These are phyloP conservation scores for Aleurites moluccanus DNA, from an alignment of 441 rosid species.

Conservation along the genomic window DNA sequence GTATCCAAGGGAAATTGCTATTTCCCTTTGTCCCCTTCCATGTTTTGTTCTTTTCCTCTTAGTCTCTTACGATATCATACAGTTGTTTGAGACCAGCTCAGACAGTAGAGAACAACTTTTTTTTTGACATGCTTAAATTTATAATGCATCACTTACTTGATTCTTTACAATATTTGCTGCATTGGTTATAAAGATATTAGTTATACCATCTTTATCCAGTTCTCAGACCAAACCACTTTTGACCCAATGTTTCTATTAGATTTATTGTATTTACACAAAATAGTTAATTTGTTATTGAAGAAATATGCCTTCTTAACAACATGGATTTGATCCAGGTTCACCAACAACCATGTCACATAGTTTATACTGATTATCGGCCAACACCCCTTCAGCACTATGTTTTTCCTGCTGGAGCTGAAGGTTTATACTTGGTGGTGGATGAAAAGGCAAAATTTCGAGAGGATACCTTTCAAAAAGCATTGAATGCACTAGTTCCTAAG, in stretches of 20 bases:
- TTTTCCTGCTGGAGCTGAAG: conserved; percentile 93
- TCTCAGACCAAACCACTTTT: neutral
- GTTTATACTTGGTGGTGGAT: conserved; percentile 89
- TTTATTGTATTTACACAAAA: conserved; percentile 2
- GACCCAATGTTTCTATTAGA: neutral
- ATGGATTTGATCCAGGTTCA: conserved; percentile 63
- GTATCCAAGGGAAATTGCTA: neutral
- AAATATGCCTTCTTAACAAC: conserved; percentile 21
- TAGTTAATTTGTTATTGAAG: conserved; percentile 12
- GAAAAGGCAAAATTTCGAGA: conserved; percentile 92
- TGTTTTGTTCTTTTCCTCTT: neutral
- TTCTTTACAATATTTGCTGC: neutral
- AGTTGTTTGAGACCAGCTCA: neutral
- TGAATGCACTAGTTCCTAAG: conserved; percentile 84
- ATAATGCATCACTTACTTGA: neutral
- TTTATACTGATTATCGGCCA: conserved; percentile 98
- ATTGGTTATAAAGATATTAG: neutral
- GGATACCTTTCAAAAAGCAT: conserved; percentile 91
- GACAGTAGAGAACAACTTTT: neutral
- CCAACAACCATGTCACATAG: conserved; percentile 97
- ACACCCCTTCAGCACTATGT: conserved; percentile 99
- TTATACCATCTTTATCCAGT: neutral
- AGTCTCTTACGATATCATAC: neutral
- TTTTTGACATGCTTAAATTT: neutral
- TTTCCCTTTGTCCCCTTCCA: conserved; percentile 2